Base-by-base conservation (phyloP, 768 basidiomycete genomes). In the Gyrodon lividus region DNA sequence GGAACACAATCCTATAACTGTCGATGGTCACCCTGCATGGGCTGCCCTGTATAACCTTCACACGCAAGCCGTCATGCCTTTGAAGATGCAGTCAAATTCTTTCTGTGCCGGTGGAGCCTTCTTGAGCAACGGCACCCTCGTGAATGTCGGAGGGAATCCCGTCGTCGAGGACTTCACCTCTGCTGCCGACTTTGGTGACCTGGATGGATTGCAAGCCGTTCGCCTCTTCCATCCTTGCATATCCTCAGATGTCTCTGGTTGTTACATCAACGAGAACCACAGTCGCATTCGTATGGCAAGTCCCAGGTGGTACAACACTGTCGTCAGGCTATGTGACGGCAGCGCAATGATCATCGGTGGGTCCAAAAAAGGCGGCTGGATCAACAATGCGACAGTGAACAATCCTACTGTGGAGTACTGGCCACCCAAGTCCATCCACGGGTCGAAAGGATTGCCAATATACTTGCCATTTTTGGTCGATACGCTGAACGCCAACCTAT, bases 31-130 rank as follows among this genome's bases (percentile, higher is more conserved):
- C 61, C 89, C 89, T 14, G 88, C 89, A 12, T 92, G 90, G 89
- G 87, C 76, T 0, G 84, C 84, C 7, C 66, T 92, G 17, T 91
- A 85, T 66, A 81, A 89, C 63, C 71, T 92, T 39, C 61, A 78
- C 24, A 83, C 83, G 10, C 79, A 87, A 59, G 74, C 74, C 5
- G 71, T 87, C 55, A 80, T 68, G 38, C 83, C 87, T 51, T 73
- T 92, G 24, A 60, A 72, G 34, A 76, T 91, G 67, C 72, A 80
- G 59, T 89, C 89, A 5, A 91, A 92, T 63, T 91, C 90, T 20
- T 92, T 92, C 71, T 92, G 90, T 62, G 90, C 90, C 8, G 87
- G 90, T 28, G 90, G 90, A 10, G 77, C 82, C 4, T 91, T 90
- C 64, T 70, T 92, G 6, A 66, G 83, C 20, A 89, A 92, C 52